A percentile compares a stretch with the other conserved stretches of the same genome.
phyloP scores from a whole-genome alignment of 2,329 filamentous ascomycete genomes.

The Arachnomyces sp. region DNA sequence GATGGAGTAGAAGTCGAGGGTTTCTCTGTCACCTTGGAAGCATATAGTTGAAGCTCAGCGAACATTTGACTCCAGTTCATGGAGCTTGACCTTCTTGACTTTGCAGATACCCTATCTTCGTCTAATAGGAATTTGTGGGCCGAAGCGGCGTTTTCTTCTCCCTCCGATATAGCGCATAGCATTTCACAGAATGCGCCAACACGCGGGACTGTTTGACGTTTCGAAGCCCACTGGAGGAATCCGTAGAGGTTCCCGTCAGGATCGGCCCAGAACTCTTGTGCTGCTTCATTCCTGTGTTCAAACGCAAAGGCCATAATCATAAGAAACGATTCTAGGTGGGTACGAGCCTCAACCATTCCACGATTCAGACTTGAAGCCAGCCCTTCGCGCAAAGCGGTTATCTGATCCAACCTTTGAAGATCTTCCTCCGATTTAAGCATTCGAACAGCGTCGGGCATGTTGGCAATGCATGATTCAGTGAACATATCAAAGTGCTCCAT shows the following conservation, averaged over 20 bases:
- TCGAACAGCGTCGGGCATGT: slow-evolving; percentile 86
- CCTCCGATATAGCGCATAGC: slow-evolving; percentile 78
- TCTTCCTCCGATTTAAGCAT: slow-evolving; percentile 84
- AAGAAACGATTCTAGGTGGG: slow-evolving; percentile 76
- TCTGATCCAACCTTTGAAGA: slow-evolving; percentile 54
- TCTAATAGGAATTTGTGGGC: slow-evolving; percentile 87
- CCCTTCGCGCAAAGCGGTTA: slow-evolving; percentile 39
- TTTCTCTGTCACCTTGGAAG: slow-evolving; percentile 68
- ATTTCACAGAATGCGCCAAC: slow-evolving; percentile 96
- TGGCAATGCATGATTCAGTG: slow-evolving; percentile 86
- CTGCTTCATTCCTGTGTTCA: slow-evolving; percentile 74
- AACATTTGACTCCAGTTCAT: slow-evolving; percentile 93
- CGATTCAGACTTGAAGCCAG: slow-evolving; percentile 34
- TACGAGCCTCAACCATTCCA: slow-evolving; percentile 40
- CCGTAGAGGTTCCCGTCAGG: slow-evolving; percentile 88
- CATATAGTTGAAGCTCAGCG: slow-evolving; percentile 79
- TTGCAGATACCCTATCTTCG: slow-evolving; percentile 66
- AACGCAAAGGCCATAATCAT: slow-evolving; percentile 89
- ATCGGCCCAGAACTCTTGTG: slow-evolving; percentile 84
- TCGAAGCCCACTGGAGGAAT: slow-evolving; percentile 95
- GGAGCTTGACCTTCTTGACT: slow-evolving; percentile 73
- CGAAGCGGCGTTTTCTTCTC: slow-evolving; percentile 71
- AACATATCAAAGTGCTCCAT: slow-evolving; percentile 81
- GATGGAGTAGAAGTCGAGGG: slow-evolving; percentile 40
- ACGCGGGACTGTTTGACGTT: slow-evolving; percentile 87